These are phyloP conservation scores for Auricularia auricula-judae DNA, from an alignment of 768 basidiomycete species.

Conservation along the genomic window DNA sequence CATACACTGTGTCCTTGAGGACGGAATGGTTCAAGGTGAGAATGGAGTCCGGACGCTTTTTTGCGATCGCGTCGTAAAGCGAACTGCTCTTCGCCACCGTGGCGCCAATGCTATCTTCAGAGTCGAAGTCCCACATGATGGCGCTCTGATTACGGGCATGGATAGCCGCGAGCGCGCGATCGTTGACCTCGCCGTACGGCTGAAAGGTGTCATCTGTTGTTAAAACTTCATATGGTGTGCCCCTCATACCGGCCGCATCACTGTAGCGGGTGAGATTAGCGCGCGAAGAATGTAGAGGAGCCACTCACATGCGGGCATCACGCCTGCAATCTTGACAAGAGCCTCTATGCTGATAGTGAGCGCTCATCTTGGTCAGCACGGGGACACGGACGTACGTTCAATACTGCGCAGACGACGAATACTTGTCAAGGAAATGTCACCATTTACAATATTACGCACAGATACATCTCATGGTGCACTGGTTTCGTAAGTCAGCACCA, in stretches of 20 bases:
- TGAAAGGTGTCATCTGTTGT: neutral
- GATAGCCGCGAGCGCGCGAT: constrained; percentile 24
- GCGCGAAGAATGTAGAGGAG: neutral
- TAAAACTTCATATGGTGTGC: no score
- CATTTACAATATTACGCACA: neutral
- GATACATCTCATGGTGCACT: constrained; percentile 28
- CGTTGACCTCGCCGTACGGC: constrained; percentile 34
- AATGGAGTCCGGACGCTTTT: constrained; percentile 9
- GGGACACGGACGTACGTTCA: neutral
- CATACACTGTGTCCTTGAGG: constrained; percentile 13
- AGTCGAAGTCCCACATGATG: constrained; percentile 14
- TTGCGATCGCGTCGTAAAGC: constrained; percentile 8
- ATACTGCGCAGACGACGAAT: neutral
- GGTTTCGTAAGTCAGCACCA: neutral
- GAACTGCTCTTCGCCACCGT: constrained; percentile 6
- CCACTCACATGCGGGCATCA: neutral
- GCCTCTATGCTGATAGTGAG: neutral
- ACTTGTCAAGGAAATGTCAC: neutral
- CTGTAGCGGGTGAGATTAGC: neutral
- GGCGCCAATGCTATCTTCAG: constrained; percentile 9
- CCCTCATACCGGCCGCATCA: neutral
- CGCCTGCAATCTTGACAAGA: neutral
- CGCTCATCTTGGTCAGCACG: neutral
- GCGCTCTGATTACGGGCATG: constrained; percentile 10
- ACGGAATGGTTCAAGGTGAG: constrained; percentile 18